phyloP scores from a whole-genome alignment of 75 land plant genomes.

The Ceratopteris richardii region DNA sequence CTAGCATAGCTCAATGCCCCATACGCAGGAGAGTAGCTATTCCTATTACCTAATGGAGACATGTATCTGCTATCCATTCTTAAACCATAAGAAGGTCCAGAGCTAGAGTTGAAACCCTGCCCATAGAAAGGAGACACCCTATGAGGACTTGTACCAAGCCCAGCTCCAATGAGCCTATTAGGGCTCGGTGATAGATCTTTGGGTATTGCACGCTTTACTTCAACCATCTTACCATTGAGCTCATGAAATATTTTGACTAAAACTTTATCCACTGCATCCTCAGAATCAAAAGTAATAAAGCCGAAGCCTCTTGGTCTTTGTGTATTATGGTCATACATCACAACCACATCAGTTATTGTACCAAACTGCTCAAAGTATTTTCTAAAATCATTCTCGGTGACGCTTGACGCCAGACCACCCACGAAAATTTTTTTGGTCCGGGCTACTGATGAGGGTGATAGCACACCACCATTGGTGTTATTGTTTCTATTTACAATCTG shows the following conservation, averaged over 20 bases:
- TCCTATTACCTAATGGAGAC: slow-evolving; percentile 11
- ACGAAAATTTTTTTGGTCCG: slow-evolving; percentile 97
- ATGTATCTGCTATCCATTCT: slow-evolving; percentile 24
- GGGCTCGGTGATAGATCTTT: slow-evolving; percentile 78
- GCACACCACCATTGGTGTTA: slow-evolving; percentile 28
- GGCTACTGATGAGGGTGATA: slow-evolving; percentile 50
- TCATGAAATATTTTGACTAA: slow-evolving; percentile 87
- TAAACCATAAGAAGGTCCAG: not conserved
- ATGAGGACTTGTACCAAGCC: slow-evolving; percentile 18
- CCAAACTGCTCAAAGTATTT: slow-evolving; percentile 98
- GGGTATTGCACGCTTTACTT: slow-evolving; percentile 95
- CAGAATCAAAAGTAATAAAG: slow-evolving; percentile 93
- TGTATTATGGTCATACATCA: slow-evolving; percentile 98
- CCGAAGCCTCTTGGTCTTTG: slow-evolving; percentile 99
- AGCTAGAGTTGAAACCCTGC: slow-evolving; percentile 7
- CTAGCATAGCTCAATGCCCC: slow-evolving; percentile 26
- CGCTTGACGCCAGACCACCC: slow-evolving; percentile 89
- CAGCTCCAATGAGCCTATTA: slow-evolving; percentile 32
- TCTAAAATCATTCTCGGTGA: slow-evolving; percentile 90
- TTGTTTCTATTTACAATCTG: slow-evolving; percentile 45
- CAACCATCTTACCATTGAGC: slow-evolving; percentile 96
- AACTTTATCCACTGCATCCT: slow-evolving; percentile 89
- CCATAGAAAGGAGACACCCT: slow-evolving; percentile 4
- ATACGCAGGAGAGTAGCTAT: slow-evolving; percentile 18
- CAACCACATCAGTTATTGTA: slow-evolving; percentile 91